Evolutionary conservation across 352 stramenopile genomes (phyloP).

Genomic region (Globisporangium cederbergense): DNA sequence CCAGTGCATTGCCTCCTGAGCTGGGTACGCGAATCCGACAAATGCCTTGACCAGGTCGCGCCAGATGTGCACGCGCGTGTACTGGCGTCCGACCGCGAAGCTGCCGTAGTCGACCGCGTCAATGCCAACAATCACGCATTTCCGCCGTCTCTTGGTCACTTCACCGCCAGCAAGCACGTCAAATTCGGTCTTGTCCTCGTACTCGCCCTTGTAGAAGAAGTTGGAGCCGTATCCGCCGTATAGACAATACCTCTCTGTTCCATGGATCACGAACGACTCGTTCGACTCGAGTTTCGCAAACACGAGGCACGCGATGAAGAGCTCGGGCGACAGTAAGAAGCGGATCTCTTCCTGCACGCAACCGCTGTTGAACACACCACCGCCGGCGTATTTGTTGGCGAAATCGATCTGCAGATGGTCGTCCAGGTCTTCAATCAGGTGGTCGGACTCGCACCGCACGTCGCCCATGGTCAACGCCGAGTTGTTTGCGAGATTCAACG

Average conservation of each 20-base stretch:
- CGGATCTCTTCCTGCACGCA: constrained; percentile 86
- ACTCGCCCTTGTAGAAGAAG: constrained; percentile 46
- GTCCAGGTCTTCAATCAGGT: constrained; percentile 62
- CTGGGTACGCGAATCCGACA: constrained; percentile 52
- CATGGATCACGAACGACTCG: constrained; percentile 71
- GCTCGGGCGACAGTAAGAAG: constrained; percentile 69
- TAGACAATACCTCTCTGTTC: constrained; percentile 50
- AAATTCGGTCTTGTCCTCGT: constrained; percentile 30
- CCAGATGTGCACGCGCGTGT: constrained; percentile 39
- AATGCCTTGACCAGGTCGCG: constrained; percentile 71
- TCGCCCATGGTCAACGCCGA: constrained; percentile 11
- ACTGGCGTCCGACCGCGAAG: constrained; percentile 36
- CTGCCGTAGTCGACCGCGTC: constrained; percentile 65
- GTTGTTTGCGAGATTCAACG: background rate
- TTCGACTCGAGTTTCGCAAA: constrained; percentile 59
- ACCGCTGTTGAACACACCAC: constrained; percentile 63
- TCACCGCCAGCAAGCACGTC: constrained; percentile 12
- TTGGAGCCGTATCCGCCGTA: constrained; percentile 62
- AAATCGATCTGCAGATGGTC: constrained; percentile 78
- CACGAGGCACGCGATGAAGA: constrained; percentile 62
- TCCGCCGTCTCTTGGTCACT: constrained; percentile 20
- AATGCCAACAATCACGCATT: constrained; percentile 72
- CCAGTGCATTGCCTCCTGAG: constrained; percentile 27
- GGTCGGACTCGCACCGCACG: constrained; percentile 34
- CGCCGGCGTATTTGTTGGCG: constrained; percentile 76